These are phyloP conservation scores for Annona cherimola DNA, from an alignment of 164 flowering plant genomes.

Conservation along the genomic window DNA sequence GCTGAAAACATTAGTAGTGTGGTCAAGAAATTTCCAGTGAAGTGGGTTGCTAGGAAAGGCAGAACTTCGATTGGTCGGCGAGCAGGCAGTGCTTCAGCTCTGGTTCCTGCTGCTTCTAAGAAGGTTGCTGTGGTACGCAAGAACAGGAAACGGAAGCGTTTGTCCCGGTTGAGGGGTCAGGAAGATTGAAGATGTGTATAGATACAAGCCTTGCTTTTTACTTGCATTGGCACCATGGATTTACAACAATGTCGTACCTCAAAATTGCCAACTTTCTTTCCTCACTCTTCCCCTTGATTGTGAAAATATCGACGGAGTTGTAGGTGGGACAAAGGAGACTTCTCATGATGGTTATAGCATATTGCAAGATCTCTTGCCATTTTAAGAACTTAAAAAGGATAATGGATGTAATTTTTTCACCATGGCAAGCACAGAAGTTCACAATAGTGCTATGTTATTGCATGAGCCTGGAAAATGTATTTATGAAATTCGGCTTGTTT, in stretches of 20 bases:
- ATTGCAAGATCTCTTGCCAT: too few relatives aligned
- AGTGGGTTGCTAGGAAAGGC: conserved; percentile 68
- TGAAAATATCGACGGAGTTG: too few relatives aligned
- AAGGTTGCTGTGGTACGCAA: conserved; percentile 17
- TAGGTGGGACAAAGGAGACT: too few relatives aligned
- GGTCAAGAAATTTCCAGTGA: conserved; percentile 59
- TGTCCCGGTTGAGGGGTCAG: conserved; percentile 30
- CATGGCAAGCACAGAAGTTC: too few relatives aligned
- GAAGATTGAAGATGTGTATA: neutral
- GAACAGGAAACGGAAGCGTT: conserved; percentile 58
- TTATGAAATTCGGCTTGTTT: too few relatives aligned
- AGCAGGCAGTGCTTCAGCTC: conserved; percentile 23
- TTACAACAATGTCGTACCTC: neutral
- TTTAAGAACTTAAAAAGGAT: too few relatives aligned
- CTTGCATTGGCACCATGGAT: neutral
- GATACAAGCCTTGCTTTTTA: neutral
- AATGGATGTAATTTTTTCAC: too few relatives aligned
- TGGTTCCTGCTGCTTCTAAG: conserved; percentile 29
- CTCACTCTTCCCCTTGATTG: too few relatives aligned
- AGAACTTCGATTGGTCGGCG: conserved; percentile 57
- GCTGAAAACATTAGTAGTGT: conserved; percentile 51
- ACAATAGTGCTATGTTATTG: too few relatives aligned
- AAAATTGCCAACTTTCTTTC: too few relatives aligned
- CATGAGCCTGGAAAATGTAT: too few relatives aligned
- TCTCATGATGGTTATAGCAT: too few relatives aligned